Evolutionary conservation across 2,329 filamentous ascomycete species (phyloP).

Genomic region (Bipolaris gigantea): DNA sequence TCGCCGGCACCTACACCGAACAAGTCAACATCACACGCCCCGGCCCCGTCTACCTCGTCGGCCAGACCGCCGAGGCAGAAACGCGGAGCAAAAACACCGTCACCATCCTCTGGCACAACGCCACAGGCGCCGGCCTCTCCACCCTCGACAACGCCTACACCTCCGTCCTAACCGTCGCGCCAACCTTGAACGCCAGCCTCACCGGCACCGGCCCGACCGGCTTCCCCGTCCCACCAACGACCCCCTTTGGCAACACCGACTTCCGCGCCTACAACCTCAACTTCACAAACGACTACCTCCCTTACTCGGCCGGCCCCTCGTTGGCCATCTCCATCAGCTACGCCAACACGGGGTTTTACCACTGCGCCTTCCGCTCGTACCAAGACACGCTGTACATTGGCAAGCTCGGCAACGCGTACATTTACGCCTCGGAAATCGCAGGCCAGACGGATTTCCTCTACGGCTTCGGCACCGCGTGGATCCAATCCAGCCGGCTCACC

Average conservation of each 20-base stretch:
- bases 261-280: conserved; percentile 70
- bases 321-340: conserved; percentile 63
- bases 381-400: conserved; percentile 72
- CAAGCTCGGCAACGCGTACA: conserved; percentile 67
- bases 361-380: conserved; percentile 66
- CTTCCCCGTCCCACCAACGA: conserved; percentile 60
- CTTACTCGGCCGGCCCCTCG: conserved; percentile 58
- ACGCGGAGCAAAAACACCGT: conserved; percentile 55
- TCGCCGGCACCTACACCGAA: conserved; percentile 63
- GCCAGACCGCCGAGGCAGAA: conserved; percentile 56
- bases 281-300: conserved; percentile 62
- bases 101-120: conserved; percentile 61
- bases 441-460: conserved; percentile 71
- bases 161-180: conserved; percentile 63
- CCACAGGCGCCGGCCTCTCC: conserved; percentile 52
- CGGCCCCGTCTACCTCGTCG: conserved; percentile 63
- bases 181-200: conserved; percentile 63
- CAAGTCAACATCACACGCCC: conserved; percentile 67
- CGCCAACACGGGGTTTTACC: conserved; percentile 69
- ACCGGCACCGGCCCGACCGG: conserved; percentile 66
- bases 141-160: conserved; percentile 65
- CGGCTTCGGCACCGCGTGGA: conserved; percentile 67
- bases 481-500: conserved; percentile 57
- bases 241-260: conserved; percentile 64
- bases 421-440: conserved; percentile 62